These are phyloP conservation scores for Lentinula guzmanii DNA, from an alignment of 768 basidiomycete genomes.

Conservation along the genomic window DNA sequence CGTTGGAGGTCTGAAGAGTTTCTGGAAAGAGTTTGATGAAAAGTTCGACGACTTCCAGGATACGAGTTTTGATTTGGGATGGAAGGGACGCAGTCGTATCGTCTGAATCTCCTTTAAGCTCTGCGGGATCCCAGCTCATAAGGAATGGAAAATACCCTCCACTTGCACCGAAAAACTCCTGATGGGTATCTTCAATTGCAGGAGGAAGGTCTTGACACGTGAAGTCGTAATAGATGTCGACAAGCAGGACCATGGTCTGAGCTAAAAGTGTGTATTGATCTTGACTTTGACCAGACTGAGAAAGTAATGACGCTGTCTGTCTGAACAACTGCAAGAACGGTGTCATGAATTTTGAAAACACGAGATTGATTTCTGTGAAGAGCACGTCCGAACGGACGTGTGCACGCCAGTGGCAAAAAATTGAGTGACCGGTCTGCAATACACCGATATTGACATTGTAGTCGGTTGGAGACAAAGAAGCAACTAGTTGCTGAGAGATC, in stretches of 20 bases:
- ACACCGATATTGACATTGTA: constrained; percentile 87
- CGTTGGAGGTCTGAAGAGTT: constrained; percentile 54
- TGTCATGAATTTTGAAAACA: constrained; percentile 73
- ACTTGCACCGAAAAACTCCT: constrained; percentile 70
- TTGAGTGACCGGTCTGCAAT: constrained; percentile 91
- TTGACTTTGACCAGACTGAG: constrained; percentile 27
- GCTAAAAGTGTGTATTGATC: constrained; percentile 48
- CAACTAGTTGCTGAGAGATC: constrained; percentile 75
- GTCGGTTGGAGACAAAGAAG: constrained; percentile 72
- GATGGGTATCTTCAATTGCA: constrained; percentile 83
- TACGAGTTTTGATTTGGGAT: constrained; percentile 83
- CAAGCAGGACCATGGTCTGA: constrained; percentile 69
- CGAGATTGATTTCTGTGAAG: constrained; percentile 88
- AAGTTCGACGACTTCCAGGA: constrained; percentile 88
- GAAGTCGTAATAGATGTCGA: constrained; percentile 90
- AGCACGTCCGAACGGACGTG: constrained; percentile 84
- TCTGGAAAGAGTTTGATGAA: constrained; percentile 83
- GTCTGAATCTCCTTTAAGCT: constrained; percentile 68
- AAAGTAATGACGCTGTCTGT: constrained; percentile 51
- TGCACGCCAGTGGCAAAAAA: constrained; percentile 90
- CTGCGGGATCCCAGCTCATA: constrained; percentile 69
- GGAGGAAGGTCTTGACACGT: constrained; percentile 94
- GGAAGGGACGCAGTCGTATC: constrained; percentile 80
- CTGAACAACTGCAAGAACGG: constrained; percentile 85
- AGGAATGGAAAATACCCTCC: constrained; percentile 76